phyloP scores from a whole-genome alignment of 1,284 basidiomycete species.

The Apiotrichum sp. region DNA sequence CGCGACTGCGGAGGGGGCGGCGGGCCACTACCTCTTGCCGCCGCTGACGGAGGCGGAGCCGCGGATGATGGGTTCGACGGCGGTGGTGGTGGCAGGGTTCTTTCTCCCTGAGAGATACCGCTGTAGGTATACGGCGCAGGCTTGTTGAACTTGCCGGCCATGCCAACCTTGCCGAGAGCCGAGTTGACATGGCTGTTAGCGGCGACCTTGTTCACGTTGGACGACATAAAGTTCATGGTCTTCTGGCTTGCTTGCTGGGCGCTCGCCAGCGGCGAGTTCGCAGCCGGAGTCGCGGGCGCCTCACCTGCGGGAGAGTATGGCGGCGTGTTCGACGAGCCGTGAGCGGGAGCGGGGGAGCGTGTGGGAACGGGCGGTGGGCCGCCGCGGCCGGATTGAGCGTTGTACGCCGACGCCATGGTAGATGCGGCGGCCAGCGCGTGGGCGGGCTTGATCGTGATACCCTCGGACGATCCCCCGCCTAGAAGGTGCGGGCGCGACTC shows the following conservation, averaged over 20 bases:
- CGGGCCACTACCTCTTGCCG: neutral
- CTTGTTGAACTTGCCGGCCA: conserved; percentile 5
- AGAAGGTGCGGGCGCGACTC: conserved; percentile 37
- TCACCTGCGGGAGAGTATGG: neutral
- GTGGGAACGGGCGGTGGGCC: too few species aligned
- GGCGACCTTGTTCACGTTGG: conserved; percentile 22
- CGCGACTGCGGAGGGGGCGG: neutral
- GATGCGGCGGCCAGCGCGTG: conserved; percentile 1
- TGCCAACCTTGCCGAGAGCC: conserved; percentile 19
- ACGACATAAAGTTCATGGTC: conserved; percentile 15
- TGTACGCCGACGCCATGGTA: neutral
- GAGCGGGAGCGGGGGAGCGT: neutral
- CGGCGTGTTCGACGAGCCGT: neutral
- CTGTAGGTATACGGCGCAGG: neutral
- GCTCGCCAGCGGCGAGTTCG: neutral
- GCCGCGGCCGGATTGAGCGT: neutral
- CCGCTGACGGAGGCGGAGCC: too few species aligned
- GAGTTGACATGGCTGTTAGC: conserved; percentile 13
- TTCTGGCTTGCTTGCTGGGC: neutral
- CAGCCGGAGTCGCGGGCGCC: neutral
- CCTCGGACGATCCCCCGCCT: neutral
- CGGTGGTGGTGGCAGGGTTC: conserved; percentile 1
- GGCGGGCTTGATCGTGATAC: neutral
- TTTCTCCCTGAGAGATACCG: neutral
- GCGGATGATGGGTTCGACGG: too few species aligned